Evolutionary conservation across 768 basidiomycete species (phyloP).

Genomic region (Amanita fuliginea): DNA sequence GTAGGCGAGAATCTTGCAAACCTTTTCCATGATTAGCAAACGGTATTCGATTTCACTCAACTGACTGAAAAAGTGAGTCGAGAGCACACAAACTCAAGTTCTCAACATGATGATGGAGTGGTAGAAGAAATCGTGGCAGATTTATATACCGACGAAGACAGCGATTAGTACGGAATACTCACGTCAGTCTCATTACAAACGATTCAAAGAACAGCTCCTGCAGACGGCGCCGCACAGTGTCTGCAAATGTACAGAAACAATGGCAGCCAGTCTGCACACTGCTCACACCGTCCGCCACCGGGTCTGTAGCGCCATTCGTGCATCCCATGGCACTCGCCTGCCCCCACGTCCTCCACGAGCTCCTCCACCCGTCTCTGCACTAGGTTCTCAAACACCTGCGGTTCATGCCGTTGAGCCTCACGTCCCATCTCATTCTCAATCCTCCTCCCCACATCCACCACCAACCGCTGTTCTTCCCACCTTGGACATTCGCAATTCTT

Average conservation of each 20-base stretch:
- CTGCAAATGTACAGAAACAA: slow-evolving; percentile 2
- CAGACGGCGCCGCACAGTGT: not conserved
- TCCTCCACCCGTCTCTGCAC: not conserved
- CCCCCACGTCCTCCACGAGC: not conserved
- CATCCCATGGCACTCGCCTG: not conserved
- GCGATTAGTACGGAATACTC: too few relatives aligned
- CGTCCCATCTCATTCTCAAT: slow-evolving; percentile 3
- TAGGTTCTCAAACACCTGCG: not conserved
- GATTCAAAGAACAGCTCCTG: slow-evolving; percentile 3
- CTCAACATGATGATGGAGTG: too few relatives aligned
- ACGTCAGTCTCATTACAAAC: too few relatives aligned
- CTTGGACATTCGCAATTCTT: slow-evolving; percentile 49
- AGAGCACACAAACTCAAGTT: too few relatives aligned
- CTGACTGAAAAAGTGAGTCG: too few relatives aligned
- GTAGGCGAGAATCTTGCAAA: too few relatives aligned
- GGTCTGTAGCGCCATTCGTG: not conserved
- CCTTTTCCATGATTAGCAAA: too few relatives aligned
- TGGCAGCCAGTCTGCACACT: not conserved
- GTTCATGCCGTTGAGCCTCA: not conserved
- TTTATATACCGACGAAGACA: too few relatives aligned
- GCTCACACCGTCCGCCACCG: slow-evolving; percentile 1
- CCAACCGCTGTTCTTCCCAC: slow-evolving; percentile 43
- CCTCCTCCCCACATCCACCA: not conserved
- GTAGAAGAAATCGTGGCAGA: too few relatives aligned
- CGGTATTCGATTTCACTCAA: too few relatives aligned